Base-by-base conservation (phyloP, 2,329 filamentous ascomycete species). In the Emergomyces pasteurianus region DNA sequence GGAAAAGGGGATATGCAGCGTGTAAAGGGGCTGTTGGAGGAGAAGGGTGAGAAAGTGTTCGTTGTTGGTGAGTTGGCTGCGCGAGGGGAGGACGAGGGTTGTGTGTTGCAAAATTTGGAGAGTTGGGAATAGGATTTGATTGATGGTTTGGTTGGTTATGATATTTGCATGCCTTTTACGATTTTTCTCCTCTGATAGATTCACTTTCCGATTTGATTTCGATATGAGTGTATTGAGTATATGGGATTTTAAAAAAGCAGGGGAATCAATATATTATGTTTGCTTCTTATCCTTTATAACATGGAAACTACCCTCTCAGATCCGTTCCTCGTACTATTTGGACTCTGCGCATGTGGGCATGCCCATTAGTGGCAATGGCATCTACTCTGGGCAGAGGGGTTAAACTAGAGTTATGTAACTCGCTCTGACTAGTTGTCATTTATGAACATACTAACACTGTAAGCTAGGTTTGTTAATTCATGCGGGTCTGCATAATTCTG, bases 1-100 rank as follows among this genome's bases (percentile, higher is more conserved):
- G 83, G 82, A 34, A 78, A 82, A 60, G 80, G 78, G 40, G 82
- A 88, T 66, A 89, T 80, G 1, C 80, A 83, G 6, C 78, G 80
- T 43, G 85, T 89, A 1, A 78, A 79, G 23, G 74, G 78, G 58
- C 77, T 83, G 52, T 77, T 96, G 26, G 79, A 85, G 68, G 79
- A 77, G 31, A 80, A 83, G 53, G 89, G 89, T 18, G 92, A 96
- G 80, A 86, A 79, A 62, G 90, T 95, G 3, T 90, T 83, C 71
- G 81, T 77, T 31, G 85, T 97, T 63, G 94, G 92, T 18, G 81
- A 79, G 69, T 78, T 99, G 64, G 81, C 87, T 67, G 69, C 71
- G 5, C 76, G 73, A 31, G 77, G 77, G 12, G 74, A 75, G 55
- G 75, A 66, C 21, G 79, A 86, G 67, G 85, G 81, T 2, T 89